A percentile compares a stretch with the other conserved stretches of the same genome.
Evolutionary conservation across 768 basidiomycete species (phyloP).

Genomic region (Galerina sulciceps): DNA sequence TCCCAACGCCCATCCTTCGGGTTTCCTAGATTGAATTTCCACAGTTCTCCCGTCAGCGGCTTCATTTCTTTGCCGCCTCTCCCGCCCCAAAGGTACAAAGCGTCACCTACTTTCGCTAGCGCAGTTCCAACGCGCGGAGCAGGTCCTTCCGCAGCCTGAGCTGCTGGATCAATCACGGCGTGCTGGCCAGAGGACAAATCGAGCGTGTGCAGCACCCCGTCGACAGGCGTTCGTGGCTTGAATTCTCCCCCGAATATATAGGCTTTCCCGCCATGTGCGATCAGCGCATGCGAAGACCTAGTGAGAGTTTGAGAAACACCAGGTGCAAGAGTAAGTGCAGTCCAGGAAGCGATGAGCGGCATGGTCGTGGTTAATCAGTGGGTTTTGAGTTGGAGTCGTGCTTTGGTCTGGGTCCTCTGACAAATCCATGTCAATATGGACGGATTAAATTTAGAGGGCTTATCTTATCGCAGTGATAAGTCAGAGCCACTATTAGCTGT

Average conservation of each 20-base stretch:
- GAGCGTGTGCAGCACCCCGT: background rate
- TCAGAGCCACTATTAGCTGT: no score
- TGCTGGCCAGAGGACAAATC: background rate
- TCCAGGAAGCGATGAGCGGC: background rate
- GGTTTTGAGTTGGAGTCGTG: no score
- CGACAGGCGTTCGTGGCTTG: background rate
- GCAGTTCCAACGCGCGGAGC: background rate
- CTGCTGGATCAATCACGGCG: background rate
- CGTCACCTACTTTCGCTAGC: background rate
- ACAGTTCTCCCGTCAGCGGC: background rate
- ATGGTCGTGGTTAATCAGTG: background rate
- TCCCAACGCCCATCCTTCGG: background rate
- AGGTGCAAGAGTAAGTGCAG: background rate
- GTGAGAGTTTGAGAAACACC: background rate
- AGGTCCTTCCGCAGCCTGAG: background rate
- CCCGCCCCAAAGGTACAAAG: background rate
- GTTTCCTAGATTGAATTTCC: constrained; percentile 1
- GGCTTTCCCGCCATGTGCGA: background rate
- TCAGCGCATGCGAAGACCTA: background rate
- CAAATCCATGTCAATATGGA: no score
- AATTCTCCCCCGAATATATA: background rate
- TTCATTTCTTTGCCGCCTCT: constrained; percentile 5
- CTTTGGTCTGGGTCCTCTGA: no score
- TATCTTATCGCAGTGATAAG: no score
- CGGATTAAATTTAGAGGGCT: no score